Base-by-base conservation (phyloP, 768 basidiomycete species). In the Coprinopsis strossmayeri region DNA sequence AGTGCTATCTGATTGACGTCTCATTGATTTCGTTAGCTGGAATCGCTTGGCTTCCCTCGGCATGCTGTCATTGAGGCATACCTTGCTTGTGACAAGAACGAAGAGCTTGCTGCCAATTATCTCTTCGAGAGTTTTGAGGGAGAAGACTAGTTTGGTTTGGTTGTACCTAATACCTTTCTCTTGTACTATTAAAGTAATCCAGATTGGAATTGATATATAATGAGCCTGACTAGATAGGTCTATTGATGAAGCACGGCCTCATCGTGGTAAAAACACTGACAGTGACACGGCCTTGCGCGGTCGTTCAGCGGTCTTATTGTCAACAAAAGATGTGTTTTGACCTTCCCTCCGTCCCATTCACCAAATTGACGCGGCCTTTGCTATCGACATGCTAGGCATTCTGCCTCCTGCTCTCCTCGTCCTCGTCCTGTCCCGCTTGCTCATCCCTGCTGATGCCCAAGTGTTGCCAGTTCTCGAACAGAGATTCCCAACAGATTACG, bases 51-150 rank as follows among this genome's bases (percentile, higher is more conserved):
- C 0, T 98, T 99, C 65, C 65, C 88, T 15, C 78, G 91, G 34
- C 74, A 92, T 37, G 70, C 72, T 0, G 95, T 76, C n/a, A 68
- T 94, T 28, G 81, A 97, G 65, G 96, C 96, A 1, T 99, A 89
- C 67, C 79, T 95, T 61, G 88, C 84, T 1, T 97, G 94, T 65
- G 96, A 92, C 64, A 92, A 90, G 77, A 92, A 98, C 61, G 96
- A 98, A 68, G 92, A 97, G 61, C 68, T 94, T 17, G 93, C 96
- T 7, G 96, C 95, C 12, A 96, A 96, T 61, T 95, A 84, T 58
- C 65, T 97, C 57, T 94, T 97, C 54, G 93, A 95, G 57, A 59
- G 71, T 24, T 84, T 81, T 58, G 82, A 81, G 1, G 43, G 30
- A 25, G 82, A 77, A 5, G 49, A 53, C 25, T 27, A 28, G 30